Evolutionary conservation across 441 rosid genomes (phyloP).

Genomic region (Pelargonium myrrhifolium): DNA sequence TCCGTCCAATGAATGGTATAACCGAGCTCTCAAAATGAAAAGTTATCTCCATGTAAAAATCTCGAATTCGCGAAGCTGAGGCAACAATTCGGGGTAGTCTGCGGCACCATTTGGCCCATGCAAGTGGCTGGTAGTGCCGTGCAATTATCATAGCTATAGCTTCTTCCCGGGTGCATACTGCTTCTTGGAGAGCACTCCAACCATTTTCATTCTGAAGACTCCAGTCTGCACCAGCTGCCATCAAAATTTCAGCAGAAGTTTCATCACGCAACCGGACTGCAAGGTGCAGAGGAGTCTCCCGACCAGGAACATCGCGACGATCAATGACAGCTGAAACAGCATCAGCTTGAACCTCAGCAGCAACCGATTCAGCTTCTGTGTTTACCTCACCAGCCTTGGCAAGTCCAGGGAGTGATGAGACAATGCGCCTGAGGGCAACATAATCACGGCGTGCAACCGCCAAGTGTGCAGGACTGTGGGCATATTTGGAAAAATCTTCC

Average conservation of each 20-base stretch:
- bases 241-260: slow-evolving; percentile 76
- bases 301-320: slow-evolving; percentile 84
- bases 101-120: slow-evolving; percentile 18
- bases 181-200: slow-evolving; percentile 18
- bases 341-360: slow-evolving; percentile 69
- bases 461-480: slow-evolving; percentile 82
- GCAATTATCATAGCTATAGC: slow-evolving; percentile 14
- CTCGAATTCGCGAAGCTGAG: slow-evolving; percentile 7
- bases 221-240: slow-evolving; percentile 99
- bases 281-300: slow-evolving; percentile 94
- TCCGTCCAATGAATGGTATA: slow-evolving; percentile 14
- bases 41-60: slow-evolving; percentile 17
- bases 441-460: slow-evolving; percentile 79
- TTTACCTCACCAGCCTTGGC: slow-evolving; percentile 81
- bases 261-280: slow-evolving; percentile 81
- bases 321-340: slow-evolving; percentile 68
- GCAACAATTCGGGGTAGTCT: slow-evolving; percentile 15
- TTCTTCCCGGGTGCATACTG: slow-evolving; percentile 11
- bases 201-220: slow-evolving; percentile 67
- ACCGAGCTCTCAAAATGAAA: slow-evolving; percentile 21
- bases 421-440: slow-evolving; percentile 49
- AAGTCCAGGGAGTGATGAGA: slow-evolving; percentile 56
- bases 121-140: slow-evolving; percentile 10
- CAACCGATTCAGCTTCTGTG: slow-evolving; percentile 69
- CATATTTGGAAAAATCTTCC: slow-evolving; percentile 72